Conservation (phyloP, 1,139 yeast species). For the Saccharomyces uvarum region DNA sequence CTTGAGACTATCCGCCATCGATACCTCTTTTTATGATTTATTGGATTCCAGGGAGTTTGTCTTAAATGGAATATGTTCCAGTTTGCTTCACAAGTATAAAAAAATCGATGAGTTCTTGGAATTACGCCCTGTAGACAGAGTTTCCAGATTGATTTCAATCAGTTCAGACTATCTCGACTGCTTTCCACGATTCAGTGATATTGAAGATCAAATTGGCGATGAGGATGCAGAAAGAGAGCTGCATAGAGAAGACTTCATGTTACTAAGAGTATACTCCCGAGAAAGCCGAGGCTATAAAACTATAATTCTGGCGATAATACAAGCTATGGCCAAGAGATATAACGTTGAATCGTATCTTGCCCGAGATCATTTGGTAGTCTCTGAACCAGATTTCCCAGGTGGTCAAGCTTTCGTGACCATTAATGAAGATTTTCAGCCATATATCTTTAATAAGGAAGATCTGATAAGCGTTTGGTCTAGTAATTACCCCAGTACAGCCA, state of each 20-base stretch:
- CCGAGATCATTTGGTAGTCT: constrained; percentile 18
- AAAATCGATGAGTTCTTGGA: constrained; percentile 10
- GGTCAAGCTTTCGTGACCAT: constrained; percentile 18
- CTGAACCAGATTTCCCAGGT: constrained; percentile 12
- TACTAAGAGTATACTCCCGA: constrained; percentile 25
- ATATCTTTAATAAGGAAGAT: constrained; percentile 14
- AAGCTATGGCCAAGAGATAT: constrained; percentile 15
- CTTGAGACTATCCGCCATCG: constrained; percentile 21
- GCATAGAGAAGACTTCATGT: constrained; percentile 21
- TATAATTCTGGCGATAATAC: constrained; percentile 21
- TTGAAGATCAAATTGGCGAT: not conserved
- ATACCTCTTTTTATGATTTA: constrained; percentile 21
- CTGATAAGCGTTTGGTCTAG: constrained; percentile 15
- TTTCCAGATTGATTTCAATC: not conserved
- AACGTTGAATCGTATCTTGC: constrained; percentile 16
- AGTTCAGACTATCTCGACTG: not conserved
- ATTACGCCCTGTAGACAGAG: constrained; percentile 7
- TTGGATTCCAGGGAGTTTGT: constrained; percentile 13
- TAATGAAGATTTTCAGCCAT: constrained; percentile 8
- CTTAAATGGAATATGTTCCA: constrained; percentile 10
- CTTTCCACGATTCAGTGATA: not conserved
- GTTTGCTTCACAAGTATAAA: not conserved
- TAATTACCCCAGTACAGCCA: constrained; percentile 10
- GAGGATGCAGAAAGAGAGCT: constrained; percentile 4
- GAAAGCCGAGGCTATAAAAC: constrained; percentile 23